Evolutionary conservation across 2,329 filamentous ascomycete genomes (phyloP).

Genomic region (Penicillium italicum): DNA sequence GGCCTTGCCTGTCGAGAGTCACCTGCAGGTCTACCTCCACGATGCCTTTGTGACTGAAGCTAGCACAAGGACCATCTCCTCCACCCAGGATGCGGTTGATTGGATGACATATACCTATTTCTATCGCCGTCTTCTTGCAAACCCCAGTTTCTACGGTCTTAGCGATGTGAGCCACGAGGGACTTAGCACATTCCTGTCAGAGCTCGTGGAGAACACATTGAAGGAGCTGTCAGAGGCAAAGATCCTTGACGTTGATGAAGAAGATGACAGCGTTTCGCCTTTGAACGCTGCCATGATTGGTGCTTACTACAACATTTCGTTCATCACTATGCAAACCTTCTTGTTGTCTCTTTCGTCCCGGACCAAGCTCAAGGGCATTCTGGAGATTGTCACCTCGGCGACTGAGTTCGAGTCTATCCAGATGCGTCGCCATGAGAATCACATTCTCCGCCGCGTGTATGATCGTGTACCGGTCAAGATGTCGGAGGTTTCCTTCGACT

Average conservation of each 20-base stretch:
- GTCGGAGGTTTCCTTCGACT: conserved; percentile 78
- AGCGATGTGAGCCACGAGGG: conserved; percentile 86
- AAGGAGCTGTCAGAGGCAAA: conserved; percentile 89
- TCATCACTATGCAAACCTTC: conserved; percentile 99
- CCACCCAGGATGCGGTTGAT: conserved; percentile 93
- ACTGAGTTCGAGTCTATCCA: conserved; percentile 96
- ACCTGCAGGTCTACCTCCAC: conserved; percentile 84
- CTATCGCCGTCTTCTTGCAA: conserved; percentile 88
- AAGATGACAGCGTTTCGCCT: conserved; percentile 82
- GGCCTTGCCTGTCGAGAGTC: conserved; percentile 90
- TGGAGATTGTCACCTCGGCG: conserved; percentile 95
- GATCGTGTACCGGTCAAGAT: conserved; percentile 95
- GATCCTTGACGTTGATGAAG: conserved; percentile 92
- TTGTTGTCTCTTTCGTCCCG: conserved; percentile 80
- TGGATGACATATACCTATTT: conserved; percentile 99
- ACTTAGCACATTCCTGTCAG: conserved; percentile 89
- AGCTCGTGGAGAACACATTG: conserved; percentile 87
- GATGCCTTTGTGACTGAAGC: conserved; percentile 97
- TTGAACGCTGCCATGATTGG: conserved; percentile 97
- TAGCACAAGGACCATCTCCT: conserved; percentile 91
- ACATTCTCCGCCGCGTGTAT: conserved; percentile 84
- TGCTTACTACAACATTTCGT: conserved; percentile 98
- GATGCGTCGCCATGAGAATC: conserved; percentile 87
- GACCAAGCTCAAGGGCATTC: conserved; percentile 93
- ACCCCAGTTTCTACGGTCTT: conserved; percentile 93